Conservation (phyloP, 257 asterid genomes). For the Galeopsis tetrahit region DNA sequence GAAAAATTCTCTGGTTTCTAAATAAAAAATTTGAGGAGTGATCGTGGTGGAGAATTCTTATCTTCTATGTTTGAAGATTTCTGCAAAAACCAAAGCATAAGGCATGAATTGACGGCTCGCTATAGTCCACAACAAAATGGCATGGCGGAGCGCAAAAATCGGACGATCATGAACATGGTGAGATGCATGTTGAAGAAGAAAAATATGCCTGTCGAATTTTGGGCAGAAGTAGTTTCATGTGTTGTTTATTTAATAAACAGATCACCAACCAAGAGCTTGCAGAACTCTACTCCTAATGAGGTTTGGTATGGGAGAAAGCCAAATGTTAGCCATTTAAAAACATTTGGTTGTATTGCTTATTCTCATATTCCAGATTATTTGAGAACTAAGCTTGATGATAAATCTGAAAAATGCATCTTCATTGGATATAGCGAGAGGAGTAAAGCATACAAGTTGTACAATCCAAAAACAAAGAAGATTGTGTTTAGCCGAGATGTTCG, state of each 20-base stretch:
- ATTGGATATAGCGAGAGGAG: neutral
- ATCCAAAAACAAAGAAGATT: neutral
- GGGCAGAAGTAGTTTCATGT: neutral
- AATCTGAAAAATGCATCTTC: conserved; percentile 12
- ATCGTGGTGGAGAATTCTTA: conserved; percentile 14
- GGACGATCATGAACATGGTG: neutral
- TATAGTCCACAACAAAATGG: neutral
- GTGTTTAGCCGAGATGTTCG: neutral
- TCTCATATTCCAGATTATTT: neutral
- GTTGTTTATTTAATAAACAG: conserved; percentile 23
- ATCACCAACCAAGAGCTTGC: conserved; percentile 13
- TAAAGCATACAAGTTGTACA: neutral
- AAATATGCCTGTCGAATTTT: neutral
- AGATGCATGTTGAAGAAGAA: neutral
- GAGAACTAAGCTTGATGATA: conserved; percentile 24
- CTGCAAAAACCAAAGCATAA: neutral
- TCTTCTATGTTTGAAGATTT: conserved; percentile 14
- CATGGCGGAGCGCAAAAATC: neutral
- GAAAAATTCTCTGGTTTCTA: neutral
- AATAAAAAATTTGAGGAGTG: conserved; percentile 15
- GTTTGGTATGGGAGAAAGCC: conserved; percentile 19
- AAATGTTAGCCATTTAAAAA: neutral
- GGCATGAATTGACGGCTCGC: neutral
- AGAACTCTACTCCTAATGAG: conserved; percentile 13
- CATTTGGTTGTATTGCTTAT: conserved; percentile 1